Evolutionary conservation across 768 basidiomycete species (phyloP).

Genomic region (Glaciozyma antarctica): DNA sequence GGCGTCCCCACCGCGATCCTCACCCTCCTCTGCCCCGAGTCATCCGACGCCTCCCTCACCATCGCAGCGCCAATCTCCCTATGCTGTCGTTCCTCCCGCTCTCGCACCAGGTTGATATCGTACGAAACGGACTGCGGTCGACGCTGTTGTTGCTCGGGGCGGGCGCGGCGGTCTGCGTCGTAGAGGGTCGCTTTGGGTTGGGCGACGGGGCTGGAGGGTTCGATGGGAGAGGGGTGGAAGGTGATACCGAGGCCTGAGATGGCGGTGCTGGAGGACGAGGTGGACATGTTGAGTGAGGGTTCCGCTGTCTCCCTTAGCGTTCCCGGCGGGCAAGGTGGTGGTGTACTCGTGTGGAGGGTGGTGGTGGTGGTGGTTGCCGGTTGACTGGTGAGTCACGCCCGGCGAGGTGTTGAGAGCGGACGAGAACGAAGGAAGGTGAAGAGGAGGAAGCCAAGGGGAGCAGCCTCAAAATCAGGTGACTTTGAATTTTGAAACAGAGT

Average conservation of each 20-base stretch:
- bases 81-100: not conserved
- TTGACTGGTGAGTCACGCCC: too few relatives aligned
- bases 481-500: too few relatives aligned
- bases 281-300: conserved; percentile 9
- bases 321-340: not conserved
- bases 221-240: conserved; percentile 9
- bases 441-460: too few relatives aligned
- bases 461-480: too few relatives aligned
- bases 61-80: not conserved
- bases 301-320: not conserved
- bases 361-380: not conserved
- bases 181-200: not conserved
- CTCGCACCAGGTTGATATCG: conserved; percentile 18
- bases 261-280: not conserved
- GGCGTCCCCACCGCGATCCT: conserved; percentile 21
- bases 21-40: conserved; percentile 8
- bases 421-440: too few relatives aligned
- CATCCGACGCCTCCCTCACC: conserved; percentile 10
- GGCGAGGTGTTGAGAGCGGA: too few relatives aligned
- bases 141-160: not conserved
- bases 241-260: conserved; percentile 23
- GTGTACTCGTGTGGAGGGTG: not conserved
- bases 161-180: not conserved
- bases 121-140: conserved; percentile 21
- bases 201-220: not conserved